phyloP scores from a whole-genome alignment of 192 early-diverging fungal species.

The Linnemannia schmuckeri region DNA sequence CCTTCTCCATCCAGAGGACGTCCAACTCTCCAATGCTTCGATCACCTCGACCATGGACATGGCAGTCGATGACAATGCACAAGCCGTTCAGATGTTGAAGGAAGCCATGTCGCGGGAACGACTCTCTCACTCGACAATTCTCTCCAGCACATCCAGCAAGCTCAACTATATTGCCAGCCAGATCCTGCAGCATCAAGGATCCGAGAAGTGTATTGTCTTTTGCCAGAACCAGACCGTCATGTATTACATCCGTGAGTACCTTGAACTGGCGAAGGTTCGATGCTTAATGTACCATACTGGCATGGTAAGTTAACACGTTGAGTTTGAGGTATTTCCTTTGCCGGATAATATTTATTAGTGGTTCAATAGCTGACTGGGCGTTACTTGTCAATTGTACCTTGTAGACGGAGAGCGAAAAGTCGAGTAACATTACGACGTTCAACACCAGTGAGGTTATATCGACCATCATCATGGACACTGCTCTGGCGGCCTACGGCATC shows the following conservation, averaged over 20 bases:
- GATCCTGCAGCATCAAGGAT: conserved; percentile 32
- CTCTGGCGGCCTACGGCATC: conserved; percentile 78
- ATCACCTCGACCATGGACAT: neutral
- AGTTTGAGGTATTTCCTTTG: neutral
- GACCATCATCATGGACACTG: conserved; percentile 69
- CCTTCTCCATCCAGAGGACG: neutral
- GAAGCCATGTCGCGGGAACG: conserved; percentile 5
- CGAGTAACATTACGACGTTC: conserved; percentile 71
- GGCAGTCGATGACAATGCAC: neutral
- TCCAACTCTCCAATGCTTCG: neutral
- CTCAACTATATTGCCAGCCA: conserved; percentile 66
- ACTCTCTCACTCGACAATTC: conserved; percentile 21
- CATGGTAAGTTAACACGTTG: conserved; percentile 50
- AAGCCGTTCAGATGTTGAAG: neutral
- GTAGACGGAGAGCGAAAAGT: conserved; percentile 56
- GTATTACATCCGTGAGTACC: conserved; percentile 64
- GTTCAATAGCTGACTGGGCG: neutral
- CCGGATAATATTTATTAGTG: neutral
- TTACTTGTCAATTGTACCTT: neutral
- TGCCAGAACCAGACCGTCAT: conserved; percentile 65
- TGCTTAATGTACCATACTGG: conserved; percentile 65
- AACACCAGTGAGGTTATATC: conserved; percentile 64
- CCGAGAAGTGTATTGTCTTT: conserved; percentile 76
- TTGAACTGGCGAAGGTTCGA: conserved; percentile 63
- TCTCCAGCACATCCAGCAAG: conserved; percentile 67